These are phyloP conservation scores for Pseudogymnoascus sp. DNA, from an alignment of 2,329 filamentous ascomycete species.

Conservation along the genomic window DNA sequence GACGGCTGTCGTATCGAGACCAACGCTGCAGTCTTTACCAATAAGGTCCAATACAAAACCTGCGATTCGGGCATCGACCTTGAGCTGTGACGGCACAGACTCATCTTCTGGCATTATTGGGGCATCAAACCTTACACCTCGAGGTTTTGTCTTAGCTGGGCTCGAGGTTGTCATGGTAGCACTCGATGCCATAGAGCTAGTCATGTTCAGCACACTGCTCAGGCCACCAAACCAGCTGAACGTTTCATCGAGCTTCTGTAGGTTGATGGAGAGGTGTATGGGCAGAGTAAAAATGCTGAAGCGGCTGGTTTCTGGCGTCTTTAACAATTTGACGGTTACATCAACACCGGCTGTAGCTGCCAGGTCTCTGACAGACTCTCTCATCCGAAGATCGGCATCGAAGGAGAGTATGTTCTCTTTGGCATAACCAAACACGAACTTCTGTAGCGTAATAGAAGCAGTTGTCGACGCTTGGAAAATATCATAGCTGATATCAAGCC, in stretches of 20 bases:
- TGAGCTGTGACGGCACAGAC: slow-evolving; percentile 34
- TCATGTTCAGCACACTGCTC: slow-evolving; percentile 82
- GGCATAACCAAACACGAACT: slow-evolving; percentile 55
- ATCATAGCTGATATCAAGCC: slow-evolving; percentile 20
- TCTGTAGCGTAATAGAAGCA: slow-evolving; percentile 35
- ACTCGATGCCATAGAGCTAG: slow-evolving; percentile 71
- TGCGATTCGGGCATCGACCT: slow-evolving; percentile 68
- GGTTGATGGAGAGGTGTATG: slow-evolving; percentile 65
- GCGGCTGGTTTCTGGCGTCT: slow-evolving; percentile 37
- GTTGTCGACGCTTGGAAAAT: slow-evolving; percentile 17
- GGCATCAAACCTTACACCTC: slow-evolving; percentile 52
- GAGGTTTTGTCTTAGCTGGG: slow-evolving; percentile 36
- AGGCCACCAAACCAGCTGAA: slow-evolving; percentile 85
- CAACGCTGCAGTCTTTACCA: slow-evolving; percentile 67
- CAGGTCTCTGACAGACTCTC: slow-evolving; percentile 50
- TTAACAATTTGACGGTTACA: slow-evolving; percentile 44
- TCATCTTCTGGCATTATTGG: slow-evolving; percentile 27
- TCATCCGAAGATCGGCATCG: slow-evolving; percentile 48
- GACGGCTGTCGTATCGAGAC: slow-evolving; percentile 69
- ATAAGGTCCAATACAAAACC: slow-evolving; percentile 69
- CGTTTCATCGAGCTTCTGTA: slow-evolving; percentile 76
- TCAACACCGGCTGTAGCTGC: slow-evolving; percentile 51
- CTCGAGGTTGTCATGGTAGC: slow-evolving; percentile 41
- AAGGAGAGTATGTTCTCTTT: slow-evolving; percentile 57
- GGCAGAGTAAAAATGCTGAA: slow-evolving; percentile 70